Percentiles rank a stretch among this genome's conserved stretches.
These are phyloP conservation scores for Diversispora epigaea DNA, from an alignment of 192 early-diverging fungal genomes.

Conservation along the genomic window DNA sequence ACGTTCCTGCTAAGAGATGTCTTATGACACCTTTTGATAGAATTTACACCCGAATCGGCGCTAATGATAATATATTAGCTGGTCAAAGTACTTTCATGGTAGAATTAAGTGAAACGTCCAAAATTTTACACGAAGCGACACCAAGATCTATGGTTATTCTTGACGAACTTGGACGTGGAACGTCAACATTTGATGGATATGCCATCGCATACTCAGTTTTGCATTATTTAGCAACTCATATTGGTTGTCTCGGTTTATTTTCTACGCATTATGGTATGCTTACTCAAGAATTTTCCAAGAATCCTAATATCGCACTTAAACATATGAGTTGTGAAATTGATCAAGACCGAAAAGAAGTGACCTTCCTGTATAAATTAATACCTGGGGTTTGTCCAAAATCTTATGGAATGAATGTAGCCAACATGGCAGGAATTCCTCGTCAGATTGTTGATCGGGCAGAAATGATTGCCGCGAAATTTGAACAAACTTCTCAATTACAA, in stretches of 20 bases:
- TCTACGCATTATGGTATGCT: constrained; percentile 95
- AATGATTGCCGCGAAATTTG: constrained; percentile 72
- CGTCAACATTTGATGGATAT: constrained; percentile 95
- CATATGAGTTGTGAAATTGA: constrained; percentile 87
- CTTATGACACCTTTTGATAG: constrained; percentile 81
- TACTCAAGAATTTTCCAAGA: constrained; percentile 78
- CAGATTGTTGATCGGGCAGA: constrained; percentile 71
- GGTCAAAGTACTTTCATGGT: constrained; percentile 98
- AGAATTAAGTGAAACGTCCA: constrained; percentile 91
- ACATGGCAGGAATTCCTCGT: constrained; percentile 89
- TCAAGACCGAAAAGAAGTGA: constrained; percentile 80
- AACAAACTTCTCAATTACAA: constrained; percentile 46
- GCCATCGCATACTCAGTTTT: constrained; percentile 93
- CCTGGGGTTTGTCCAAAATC: constrained; percentile 87
- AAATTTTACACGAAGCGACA: constrained; percentile 89
- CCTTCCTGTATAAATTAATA: constrained; percentile 90
- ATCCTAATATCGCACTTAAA: constrained; percentile 77
- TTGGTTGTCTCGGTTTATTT: constrained; percentile 90
- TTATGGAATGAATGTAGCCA: constrained; percentile 98
- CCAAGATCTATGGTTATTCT: constrained; percentile 88
- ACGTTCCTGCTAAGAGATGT: constrained; percentile 83
- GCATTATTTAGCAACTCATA: constrained; percentile 75
- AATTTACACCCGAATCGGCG: constrained; percentile 97
- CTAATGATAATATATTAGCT: constrained; percentile 93
- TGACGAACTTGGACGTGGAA: constrained; percentile 97